Evolutionary conservation across 1,284 basidiomycete genomes (phyloP).

Genomic region (Gymnopus androsaceus): DNA sequence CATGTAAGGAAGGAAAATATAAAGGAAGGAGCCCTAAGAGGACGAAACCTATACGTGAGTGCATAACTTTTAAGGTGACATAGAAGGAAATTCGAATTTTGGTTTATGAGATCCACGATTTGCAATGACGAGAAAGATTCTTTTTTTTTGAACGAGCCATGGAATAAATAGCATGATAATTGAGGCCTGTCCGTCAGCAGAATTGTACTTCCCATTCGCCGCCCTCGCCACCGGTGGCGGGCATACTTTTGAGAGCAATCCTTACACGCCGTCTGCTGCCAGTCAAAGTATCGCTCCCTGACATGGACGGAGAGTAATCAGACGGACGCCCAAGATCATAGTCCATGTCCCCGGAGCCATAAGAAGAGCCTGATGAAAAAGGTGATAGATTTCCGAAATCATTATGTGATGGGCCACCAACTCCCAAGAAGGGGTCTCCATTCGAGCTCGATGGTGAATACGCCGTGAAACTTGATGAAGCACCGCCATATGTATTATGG

Average conservation of each 20-base stretch:
- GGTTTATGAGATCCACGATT: not conserved
- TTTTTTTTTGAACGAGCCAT: slow-evolving; percentile 1
- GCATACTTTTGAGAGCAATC: slow-evolving; percentile 65
- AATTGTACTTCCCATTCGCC: slow-evolving; percentile 75
- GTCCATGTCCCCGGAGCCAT: slow-evolving; percentile 32
- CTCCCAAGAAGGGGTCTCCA: slow-evolving; percentile 57
- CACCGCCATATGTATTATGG: slow-evolving; percentile 20
- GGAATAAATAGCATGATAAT: slow-evolving; percentile 4
- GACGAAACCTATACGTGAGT: not conserved
- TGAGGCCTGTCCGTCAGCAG: slow-evolving; percentile 37
- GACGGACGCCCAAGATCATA: slow-evolving; percentile 34
- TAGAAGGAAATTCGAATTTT: not conserved
- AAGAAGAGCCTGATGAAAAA: slow-evolving; percentile 29
- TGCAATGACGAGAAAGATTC: not conserved
- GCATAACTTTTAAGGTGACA: not conserved
- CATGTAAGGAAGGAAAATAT: too few species aligned
- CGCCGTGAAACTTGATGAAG: slow-evolving; percentile 25
- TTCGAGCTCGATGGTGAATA: slow-evolving; percentile 27
- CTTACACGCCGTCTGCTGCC: slow-evolving; percentile 51
- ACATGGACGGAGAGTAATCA: slow-evolving; percentile 31
- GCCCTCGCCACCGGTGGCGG: slow-evolving; percentile 58
- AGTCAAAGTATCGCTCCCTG: slow-evolving; percentile 1
- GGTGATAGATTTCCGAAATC: slow-evolving; percentile 41
- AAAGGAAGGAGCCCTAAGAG: not conserved
- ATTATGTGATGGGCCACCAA: slow-evolving; percentile 38